phyloP scores from a whole-genome alignment of 2,329 filamentous ascomycete species.

The Ophioceras dolichostomum region DNA sequence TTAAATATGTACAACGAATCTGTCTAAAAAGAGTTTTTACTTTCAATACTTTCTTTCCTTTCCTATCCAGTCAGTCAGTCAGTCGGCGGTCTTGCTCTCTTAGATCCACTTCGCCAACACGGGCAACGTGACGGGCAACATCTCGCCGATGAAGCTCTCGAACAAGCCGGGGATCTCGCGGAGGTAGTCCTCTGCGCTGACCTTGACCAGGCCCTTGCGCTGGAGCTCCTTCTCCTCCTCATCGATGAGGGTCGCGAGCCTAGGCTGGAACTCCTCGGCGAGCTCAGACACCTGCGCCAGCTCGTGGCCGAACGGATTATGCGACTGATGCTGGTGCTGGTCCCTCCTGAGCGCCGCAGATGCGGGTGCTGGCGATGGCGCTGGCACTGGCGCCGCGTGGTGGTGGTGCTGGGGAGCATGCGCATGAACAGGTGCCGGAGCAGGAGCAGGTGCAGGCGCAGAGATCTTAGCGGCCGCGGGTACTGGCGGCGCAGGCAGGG shows the following conservation, averaged over 20 bases:
- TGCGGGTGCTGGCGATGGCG: slow-evolving; percentile 19
- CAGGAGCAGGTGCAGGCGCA: no score
- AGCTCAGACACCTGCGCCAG: slow-evolving; percentile 87
- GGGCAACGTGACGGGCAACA: slow-evolving; percentile 15
- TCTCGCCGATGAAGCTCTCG: slow-evolving; percentile 42
- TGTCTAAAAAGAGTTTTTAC: no score
- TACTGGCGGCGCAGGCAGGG: slow-evolving; percentile 14
- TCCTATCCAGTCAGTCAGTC: no score
- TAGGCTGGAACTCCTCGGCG: slow-evolving; percentile 71
- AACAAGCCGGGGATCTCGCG: slow-evolving; percentile 64
- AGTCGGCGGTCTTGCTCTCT: slow-evolving; percentile 1
- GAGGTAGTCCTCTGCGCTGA: slow-evolving; percentile 73
- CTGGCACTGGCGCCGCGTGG: slow-evolving; percentile 13
- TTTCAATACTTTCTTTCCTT: no score
- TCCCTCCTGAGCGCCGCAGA: slow-evolving; percentile 24
- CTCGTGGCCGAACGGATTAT: slow-evolving; percentile 77
- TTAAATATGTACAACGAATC: slow-evolving; percentile 8
- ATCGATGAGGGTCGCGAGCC: slow-evolving; percentile 40
- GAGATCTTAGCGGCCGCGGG: slow-evolving; percentile 5
- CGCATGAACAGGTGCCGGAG: no score
- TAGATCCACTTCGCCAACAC: slow-evolving; percentile 41
- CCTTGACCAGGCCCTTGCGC: slow-evolving; percentile 57
- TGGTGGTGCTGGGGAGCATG: no score
- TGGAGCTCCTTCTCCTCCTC: slow-evolving; percentile 63
- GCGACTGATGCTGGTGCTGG: slow-evolving; percentile 18